Percentiles rank a stretch among this genome's conserved stretches.
Conservation (phyloP, 139 green algal species). For the Edaphochlamys debaryana region DNA sequence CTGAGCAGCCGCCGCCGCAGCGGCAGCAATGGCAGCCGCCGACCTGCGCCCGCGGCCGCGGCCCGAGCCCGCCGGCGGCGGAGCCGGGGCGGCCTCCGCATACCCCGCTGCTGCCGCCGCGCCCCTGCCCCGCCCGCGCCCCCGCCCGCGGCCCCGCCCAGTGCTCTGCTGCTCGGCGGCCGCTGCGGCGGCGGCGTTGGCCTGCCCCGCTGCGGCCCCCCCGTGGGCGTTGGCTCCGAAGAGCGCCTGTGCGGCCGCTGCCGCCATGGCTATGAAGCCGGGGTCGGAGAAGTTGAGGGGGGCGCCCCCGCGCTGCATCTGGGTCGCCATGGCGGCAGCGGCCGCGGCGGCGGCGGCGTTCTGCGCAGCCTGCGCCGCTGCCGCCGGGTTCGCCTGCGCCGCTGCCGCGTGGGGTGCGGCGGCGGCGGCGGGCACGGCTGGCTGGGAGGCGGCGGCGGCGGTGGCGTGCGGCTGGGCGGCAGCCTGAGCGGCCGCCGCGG, state of each 20-base stretch:
- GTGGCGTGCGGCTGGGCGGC: background rate
- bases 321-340: background rate
- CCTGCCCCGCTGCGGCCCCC: background rate
- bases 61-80: background rate
- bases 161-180: background rate
- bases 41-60: background rate
- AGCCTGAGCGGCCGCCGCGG: no score
- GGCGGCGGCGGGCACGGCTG: background rate
- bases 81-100: background rate
- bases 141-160: background rate
- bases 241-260: background rate
- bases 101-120: background rate
- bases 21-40: no score
- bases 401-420: background rate
- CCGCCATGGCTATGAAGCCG: background rate
- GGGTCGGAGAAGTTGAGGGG: background rate
- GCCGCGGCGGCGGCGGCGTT: background rate
- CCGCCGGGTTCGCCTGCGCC: background rate
- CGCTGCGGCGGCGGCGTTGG: background rate
- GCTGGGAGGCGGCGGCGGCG: background rate
- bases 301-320: no score
- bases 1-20: background rate
- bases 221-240: no score
- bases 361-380: background rate
- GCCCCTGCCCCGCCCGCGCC: background rate